Conservation (phyloP, 2,329 filamentous ascomycete genomes). For the Huntiella bhutanensis region DNA sequence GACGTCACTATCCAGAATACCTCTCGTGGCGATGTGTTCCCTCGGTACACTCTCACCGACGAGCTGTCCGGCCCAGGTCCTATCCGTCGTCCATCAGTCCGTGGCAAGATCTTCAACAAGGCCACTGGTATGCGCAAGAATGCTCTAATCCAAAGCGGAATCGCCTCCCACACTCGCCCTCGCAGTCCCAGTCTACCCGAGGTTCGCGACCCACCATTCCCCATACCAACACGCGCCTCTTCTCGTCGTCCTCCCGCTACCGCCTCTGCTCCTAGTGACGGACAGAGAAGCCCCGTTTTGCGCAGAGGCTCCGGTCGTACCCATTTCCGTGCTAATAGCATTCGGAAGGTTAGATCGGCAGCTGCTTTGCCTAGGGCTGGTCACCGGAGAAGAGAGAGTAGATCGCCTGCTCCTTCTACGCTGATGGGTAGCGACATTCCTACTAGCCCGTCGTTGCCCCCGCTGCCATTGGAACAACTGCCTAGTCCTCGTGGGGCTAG, state of each 20-base stretch:
- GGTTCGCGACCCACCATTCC: constrained; percentile 56
- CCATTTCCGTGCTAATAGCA: constrained; percentile 39
- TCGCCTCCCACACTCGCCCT: constrained; percentile 44
- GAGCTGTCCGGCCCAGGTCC: constrained; percentile 8
- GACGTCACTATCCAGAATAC: constrained; percentile 15
- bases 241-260: constrained; percentile 55
- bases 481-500: constrained; percentile 30
- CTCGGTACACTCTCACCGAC: constrained; percentile 23
- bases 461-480: constrained; percentile 48
- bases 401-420: constrained; percentile 47
- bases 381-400: constrained; percentile 30
- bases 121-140: constrained; percentile 53
- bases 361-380: constrained; percentile 45
- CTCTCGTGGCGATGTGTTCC: constrained; percentile 27
- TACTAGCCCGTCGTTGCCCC: constrained; percentile 53
- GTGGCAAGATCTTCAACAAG: constrained; percentile 17
- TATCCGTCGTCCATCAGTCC: constrained; percentile 17
- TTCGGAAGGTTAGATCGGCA: constrained; percentile 73
- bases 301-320: constrained; percentile 30
- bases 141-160: constrained; percentile 63
- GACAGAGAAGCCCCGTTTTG: constrained; percentile 53
- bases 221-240: constrained; percentile 75
- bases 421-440: constrained; percentile 27
- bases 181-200: constrained; percentile 48
- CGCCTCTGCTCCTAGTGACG: constrained; percentile 49